Base-by-base conservation (phyloP, 441 rosid genomes). In the Gossypium aridum region DNA sequence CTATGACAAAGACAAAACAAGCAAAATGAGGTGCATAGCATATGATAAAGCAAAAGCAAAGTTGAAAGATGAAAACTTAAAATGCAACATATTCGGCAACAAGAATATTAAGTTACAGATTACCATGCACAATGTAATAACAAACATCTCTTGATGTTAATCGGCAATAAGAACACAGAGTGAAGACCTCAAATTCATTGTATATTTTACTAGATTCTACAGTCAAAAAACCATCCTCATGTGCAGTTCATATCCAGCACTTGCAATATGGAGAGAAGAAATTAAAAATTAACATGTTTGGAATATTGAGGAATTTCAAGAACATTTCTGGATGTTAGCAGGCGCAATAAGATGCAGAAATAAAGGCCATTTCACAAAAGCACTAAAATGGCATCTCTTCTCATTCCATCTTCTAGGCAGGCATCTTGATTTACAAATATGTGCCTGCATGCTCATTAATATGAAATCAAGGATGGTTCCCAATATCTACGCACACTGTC, bases 1-100 rank as follows among this genome's bases (percentile, higher is more conserved):
- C 99, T 97, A 89, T 2, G 26, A 69, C 57, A 71, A 60, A 81
- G 66, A 77, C 12, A 77, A 53, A 62, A 72, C 53, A 67, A 78
- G 47, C 20, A 64, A 51, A 66, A 68, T 60, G n/a, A 76, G 75
- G 70, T 53, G 70, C 53, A 75, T 55, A 79, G 59, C 69, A 74
- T 25, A 70, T 25, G 20, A 61, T n/a, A 43, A 59, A 17, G 66
- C 54, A 64, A 57, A 64, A 37, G 59, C 19, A 54, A 57, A 2
- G 45, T 26, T 64, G 43, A 19, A 20, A 20, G n/a, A 31, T 6
- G 25, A 61, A 22, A 55, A 26, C 13, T 1, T 62, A 39, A 51
- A 63, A 34, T 22, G 39, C 16, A 5, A 14, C 25, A 20, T 2
- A 51, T 20, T 69, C 63, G 20, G 63, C 9, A 51, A 63, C 47